These are phyloP conservation scores for Salix exigua DNA, from an alignment of 345 rosid species.

Conservation along the genomic window DNA sequence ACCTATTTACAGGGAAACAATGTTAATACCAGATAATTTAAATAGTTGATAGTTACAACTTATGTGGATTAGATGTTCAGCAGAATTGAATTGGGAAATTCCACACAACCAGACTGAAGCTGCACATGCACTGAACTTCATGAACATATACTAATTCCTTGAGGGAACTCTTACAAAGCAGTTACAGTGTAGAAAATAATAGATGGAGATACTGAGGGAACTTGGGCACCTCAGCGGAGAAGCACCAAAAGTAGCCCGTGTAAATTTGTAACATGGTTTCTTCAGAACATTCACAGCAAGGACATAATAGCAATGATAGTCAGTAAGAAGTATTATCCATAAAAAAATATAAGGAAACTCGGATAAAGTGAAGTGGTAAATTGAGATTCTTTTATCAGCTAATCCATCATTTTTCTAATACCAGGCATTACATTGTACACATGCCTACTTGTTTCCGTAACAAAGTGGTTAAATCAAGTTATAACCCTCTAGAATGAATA, in stretches of 20 bases:
- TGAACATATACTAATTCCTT: neutral
- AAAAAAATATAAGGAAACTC: neutral
- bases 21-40: too few species aligned
- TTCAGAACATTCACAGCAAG: neutral
- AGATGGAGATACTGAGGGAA: neutral
- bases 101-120: neutral
- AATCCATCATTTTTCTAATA: too few species aligned
- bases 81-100: neutral
- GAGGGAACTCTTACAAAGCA: neutral
- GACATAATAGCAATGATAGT: too few species aligned
- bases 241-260: neutral
- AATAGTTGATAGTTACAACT: neutral
- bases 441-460: neutral
- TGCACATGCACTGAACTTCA: neutral
- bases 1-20: constrained; percentile 46
- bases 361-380: neutral
- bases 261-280: neutral
- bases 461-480: neutral
- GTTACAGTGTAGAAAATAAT: neutral
- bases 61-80: neutral
- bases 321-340: too few species aligned
- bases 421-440: neutral
- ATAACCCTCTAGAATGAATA: neutral
- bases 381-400: neutral
- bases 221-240: neutral